phyloP scores from a whole-genome alignment of 2,329 filamentous ascomycete species.

The Akanthomyces muscarius region DNA sequence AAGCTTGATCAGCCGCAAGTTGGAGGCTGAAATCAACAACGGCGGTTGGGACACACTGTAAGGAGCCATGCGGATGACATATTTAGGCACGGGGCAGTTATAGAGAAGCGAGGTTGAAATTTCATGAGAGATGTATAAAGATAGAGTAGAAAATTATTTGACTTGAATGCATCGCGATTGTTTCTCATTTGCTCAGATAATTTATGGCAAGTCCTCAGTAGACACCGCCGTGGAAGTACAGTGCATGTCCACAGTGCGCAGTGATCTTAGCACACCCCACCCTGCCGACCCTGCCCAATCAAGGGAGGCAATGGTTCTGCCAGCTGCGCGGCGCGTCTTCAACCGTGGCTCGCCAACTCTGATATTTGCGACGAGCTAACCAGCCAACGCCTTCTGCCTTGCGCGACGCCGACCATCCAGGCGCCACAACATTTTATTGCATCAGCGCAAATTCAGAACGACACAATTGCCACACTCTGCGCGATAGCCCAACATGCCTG shows the following conservation, averaged over 20 bases:
- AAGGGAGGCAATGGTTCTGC: conserved; percentile 18
- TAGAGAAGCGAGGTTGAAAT: background rate
- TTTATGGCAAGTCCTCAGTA: no score
- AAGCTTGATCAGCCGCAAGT: conserved; percentile 79
- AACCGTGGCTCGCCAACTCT: conserved; percentile 21
- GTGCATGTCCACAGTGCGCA: conserved; percentile 21
- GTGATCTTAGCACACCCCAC: conserved; percentile 7
- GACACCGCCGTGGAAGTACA: background rate
- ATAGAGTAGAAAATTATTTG: background rate
- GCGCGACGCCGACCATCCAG: conserved; percentile 7
- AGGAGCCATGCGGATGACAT: conserved; percentile 14
- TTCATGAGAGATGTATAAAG: background rate
- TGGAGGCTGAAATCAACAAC: conserved; percentile 95
- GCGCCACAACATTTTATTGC: background rate
- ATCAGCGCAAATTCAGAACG: background rate
- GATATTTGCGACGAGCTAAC: background rate
- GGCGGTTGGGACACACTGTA: conserved; percentile 84
- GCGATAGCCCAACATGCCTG: conserved; percentile 18
- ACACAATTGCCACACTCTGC: background rate
- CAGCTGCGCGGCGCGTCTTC: conserved; percentile 25
- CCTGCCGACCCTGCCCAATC: conserved; percentile 25
- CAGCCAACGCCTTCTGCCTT: background rate
- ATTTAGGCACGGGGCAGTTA: background rate
- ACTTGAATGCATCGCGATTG: background rate
- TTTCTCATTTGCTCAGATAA: background rate